These are phyloP conservation scores for Aspergillus kassunensis DNA, from an alignment of 495 filamentous ascomycete genomes.

Conservation along the genomic window DNA sequence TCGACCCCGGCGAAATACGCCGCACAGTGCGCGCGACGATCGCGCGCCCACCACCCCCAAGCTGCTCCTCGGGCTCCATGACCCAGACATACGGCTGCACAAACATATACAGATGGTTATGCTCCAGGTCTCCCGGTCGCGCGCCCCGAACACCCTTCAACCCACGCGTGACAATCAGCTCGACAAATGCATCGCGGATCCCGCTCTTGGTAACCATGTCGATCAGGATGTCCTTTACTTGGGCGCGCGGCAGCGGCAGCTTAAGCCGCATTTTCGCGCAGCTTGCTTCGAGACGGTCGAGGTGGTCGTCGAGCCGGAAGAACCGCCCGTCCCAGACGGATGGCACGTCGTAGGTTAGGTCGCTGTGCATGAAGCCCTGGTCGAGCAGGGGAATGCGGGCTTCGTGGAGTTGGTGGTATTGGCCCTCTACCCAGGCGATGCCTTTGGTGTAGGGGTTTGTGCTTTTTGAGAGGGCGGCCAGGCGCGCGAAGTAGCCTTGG, in stretches of 20 bases:
- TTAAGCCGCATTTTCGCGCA: constrained; percentile 36
- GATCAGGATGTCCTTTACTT: constrained; percentile 30
- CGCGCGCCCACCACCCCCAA: constrained; percentile 27
- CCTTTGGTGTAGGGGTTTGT: constrained; percentile 31
- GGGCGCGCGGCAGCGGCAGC: constrained; percentile 26
- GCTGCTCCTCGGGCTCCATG: constrained; percentile 36
- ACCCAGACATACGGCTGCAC: constrained; percentile 36
- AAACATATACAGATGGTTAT: constrained; percentile 37
- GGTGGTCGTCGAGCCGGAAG: constrained; percentile 37
- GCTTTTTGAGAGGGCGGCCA: too few species aligned
- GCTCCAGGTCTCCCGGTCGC: constrained; percentile 20
- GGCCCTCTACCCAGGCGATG: constrained; percentile 34
- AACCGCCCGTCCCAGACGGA: constrained; percentile 39
- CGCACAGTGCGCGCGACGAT: constrained; percentile 37
- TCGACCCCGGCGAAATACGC: constrained; percentile 28
- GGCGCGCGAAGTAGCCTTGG: too few species aligned
- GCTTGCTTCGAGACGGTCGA: constrained; percentile 29
- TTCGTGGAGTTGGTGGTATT: constrained; percentile 25
- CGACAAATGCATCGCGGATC: constrained; percentile 37
- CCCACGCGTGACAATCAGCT: constrained; percentile 40
- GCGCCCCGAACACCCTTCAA: constrained; percentile 28
- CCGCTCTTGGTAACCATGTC: constrained; percentile 36
- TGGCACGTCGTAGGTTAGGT: constrained; percentile 41
- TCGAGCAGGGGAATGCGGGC: constrained; percentile 38
- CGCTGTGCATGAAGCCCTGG: constrained; percentile 41